A percentile compares a stretch with the other conserved stretches of the same genome.
Conservation (phyloP, 176 grass and related monocot genomes). For the Leersia perrieri region DNA sequence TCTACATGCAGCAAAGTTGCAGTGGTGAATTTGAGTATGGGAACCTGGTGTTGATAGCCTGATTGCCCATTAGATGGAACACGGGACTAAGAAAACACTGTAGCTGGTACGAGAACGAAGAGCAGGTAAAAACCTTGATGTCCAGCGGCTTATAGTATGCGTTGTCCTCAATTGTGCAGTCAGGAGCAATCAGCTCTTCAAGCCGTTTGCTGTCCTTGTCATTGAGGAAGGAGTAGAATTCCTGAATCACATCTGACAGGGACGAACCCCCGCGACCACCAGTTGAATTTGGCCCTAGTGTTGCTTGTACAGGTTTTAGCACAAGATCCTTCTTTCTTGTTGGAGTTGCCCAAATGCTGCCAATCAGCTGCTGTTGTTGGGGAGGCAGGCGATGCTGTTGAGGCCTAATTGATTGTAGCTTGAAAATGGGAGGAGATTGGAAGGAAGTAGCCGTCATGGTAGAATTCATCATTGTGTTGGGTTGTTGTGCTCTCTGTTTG, state of each 20-base stretch:
- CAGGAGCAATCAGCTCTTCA: slow-evolving; percentile 48
- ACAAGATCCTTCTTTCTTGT: background rate
- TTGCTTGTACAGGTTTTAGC: slow-evolving; percentile 27
- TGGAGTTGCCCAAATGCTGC: background rate
- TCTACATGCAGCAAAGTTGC: slow-evolving; percentile 36
- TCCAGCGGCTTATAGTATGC: slow-evolving; percentile 56
- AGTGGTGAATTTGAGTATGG: background rate
- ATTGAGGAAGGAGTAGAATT: slow-evolving; percentile 74
- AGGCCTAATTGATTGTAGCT: background rate
- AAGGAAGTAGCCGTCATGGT: slow-evolving; percentile 12
- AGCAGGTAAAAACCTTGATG: slow-evolving; percentile 54
- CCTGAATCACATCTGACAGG: slow-evolving; percentile 35
- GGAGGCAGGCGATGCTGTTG: background rate
- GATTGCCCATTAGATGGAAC: background rate
- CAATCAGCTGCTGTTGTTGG: background rate
- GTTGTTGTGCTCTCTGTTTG: slow-evolving; percentile 12
- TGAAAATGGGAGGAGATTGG: slow-evolving; percentile 23
- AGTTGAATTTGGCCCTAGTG: slow-evolving; percentile 11
- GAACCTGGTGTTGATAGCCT: background rate
- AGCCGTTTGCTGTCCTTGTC: slow-evolving; percentile 51
- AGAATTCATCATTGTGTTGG: slow-evolving; percentile 33
- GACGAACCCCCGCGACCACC: slow-evolving; percentile 18
- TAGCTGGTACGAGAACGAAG: slow-evolving; percentile 23
- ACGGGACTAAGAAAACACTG: background rate
- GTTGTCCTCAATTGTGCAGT: slow-evolving; percentile 60